phyloP scores from a whole-genome alignment of 1,284 basidiomycete species.

The Puccinia triticina region DNA sequence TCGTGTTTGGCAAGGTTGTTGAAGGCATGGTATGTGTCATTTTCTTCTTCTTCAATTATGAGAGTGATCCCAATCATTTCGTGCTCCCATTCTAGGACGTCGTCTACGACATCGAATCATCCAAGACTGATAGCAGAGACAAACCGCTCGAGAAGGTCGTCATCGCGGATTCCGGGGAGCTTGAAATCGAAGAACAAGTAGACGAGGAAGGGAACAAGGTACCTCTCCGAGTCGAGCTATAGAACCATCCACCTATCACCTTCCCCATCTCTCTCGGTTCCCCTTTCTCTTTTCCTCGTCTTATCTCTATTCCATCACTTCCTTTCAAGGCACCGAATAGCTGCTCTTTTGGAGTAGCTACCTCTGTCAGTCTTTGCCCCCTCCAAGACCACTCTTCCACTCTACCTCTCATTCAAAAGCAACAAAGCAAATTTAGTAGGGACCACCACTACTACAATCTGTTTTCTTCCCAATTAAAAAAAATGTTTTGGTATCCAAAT shows the following conservation, averaged over 20 bases:
- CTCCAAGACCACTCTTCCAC: too few species aligned
- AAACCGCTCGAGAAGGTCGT: conserved; percentile 25
- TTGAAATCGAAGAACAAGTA: conserved; percentile 26
- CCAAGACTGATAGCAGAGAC: conserved; percentile 21
- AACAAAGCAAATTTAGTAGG: neutral
- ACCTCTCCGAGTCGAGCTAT: conserved; percentile 49
- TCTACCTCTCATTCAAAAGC: neutral
- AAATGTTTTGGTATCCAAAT: neutral
- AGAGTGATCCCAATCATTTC: neutral
- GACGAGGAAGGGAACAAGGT: conserved; percentile 50
- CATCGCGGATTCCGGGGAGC: conserved; percentile 32
- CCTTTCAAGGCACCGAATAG: neutral
- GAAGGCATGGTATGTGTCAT: conserved; percentile 32
- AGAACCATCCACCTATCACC: conserved; percentile 3
- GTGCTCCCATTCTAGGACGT: conserved; percentile 33
- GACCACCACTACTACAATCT: neutral
- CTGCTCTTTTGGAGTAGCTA: neutral
- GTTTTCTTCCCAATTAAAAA: neutral
- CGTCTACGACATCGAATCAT: conserved; percentile 33
- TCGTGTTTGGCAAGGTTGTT: conserved; percentile 47
- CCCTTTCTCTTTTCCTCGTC: neutral
- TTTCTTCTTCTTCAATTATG: neutral
- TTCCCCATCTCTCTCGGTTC: neutral
- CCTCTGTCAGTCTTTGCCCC: neutral
- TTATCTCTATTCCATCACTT: neutral